Evolutionary conservation across 208 protist genomes (phyloP).

Genomic region (Zelonia costaricensis): DNA sequence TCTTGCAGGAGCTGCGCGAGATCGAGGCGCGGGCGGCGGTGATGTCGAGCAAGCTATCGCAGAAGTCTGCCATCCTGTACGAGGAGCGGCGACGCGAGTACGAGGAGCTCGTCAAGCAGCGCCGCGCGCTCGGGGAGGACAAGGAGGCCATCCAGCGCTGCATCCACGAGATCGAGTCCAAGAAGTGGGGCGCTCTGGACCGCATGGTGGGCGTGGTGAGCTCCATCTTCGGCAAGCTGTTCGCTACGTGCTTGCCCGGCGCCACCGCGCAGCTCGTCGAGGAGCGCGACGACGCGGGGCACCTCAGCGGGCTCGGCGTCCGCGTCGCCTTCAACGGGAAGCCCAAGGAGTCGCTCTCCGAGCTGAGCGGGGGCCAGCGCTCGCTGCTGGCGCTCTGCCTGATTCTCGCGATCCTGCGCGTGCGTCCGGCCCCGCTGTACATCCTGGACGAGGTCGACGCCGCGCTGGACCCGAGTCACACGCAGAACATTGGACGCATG

Average conservation of each 20-base stretch:
- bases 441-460: slow-evolving; percentile 99
- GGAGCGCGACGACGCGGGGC: slow-evolving; percentile 72
- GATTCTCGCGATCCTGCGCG: slow-evolving; percentile 98
- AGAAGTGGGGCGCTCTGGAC: slow-evolving; percentile 97
- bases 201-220: slow-evolving; percentile 96
- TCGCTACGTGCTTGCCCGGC: slow-evolving; percentile 97
- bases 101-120: slow-evolving; percentile 96
- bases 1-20: slow-evolving; percentile 73
- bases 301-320: slow-evolving; percentile 94
- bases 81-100: slow-evolving; percentile 97
- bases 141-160: slow-evolving; percentile 96
- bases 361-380: slow-evolving; percentile 99
- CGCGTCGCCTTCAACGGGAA: slow-evolving; percentile 97
- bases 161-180: slow-evolving; percentile 97
- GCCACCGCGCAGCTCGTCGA: slow-evolving; percentile 90
- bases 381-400: slow-evolving; percentile 99
- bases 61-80: slow-evolving; percentile 95
- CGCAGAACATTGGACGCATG: slow-evolving; percentile 99
- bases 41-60: slow-evolving; percentile 87
- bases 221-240: slow-evolving; percentile 98
- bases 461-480: slow-evolving; percentile 99
- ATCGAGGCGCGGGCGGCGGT: slow-evolving; percentile 68
- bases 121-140: slow-evolving; percentile 92
- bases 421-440: slow-evolving; percentile 99
- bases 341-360: slow-evolving; percentile 98